Percentiles rank a stretch among this genome's conserved stretches.
These are phyloP conservation scores for Trichocladium uniseriatum DNA, from an alignment of 495 filamentous ascomycete species.

Conservation along the genomic window DNA sequence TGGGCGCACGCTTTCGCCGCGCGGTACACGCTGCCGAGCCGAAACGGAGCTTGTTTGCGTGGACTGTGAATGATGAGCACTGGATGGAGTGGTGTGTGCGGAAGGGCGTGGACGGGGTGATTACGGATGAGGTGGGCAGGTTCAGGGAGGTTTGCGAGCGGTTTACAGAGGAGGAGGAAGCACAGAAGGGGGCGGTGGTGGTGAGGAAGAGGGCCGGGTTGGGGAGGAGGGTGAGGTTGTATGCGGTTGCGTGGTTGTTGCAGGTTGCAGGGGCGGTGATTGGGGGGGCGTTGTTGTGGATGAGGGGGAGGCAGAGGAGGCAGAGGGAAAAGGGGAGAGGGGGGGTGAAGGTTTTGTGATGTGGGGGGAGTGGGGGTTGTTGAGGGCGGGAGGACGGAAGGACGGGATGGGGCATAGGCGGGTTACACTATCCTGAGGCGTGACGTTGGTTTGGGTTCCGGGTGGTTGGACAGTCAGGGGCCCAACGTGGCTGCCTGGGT, in stretches of 20 bases:
- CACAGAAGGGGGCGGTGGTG: background rate
- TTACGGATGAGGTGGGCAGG: slow-evolving; percentile 47
- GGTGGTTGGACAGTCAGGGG: no score
- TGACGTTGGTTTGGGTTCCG: no score
- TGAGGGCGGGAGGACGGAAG: no score
- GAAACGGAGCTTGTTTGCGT: slow-evolving; percentile 58
- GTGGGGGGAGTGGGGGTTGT: no score
- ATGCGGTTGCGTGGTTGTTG: slow-evolving; percentile 12
- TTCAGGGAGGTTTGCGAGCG: slow-evolving; percentile 37
- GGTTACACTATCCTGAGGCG: no score
- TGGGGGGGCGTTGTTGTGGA: no score
- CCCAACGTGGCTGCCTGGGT: no score
- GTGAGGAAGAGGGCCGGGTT: background rate
- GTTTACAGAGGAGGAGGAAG: background rate
- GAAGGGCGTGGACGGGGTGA: slow-evolving; percentile 43
- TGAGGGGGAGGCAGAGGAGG: background rate
- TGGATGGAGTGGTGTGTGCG: slow-evolving; percentile 63
- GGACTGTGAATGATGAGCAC: slow-evolving; percentile 73
- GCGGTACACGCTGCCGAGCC: slow-evolving; percentile 46
- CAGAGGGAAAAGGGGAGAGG: background rate
- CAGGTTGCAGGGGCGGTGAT: slow-evolving; percentile 13
- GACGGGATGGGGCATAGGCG: no score
- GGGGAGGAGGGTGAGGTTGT: slow-evolving; percentile 7
- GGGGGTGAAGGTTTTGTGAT: no score
- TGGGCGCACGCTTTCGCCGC: slow-evolving; percentile 53